Evolutionary conservation across 1,284 basidiomycete genomes (phyloP).

Genomic region (Xerocomus alliaceus): DNA sequence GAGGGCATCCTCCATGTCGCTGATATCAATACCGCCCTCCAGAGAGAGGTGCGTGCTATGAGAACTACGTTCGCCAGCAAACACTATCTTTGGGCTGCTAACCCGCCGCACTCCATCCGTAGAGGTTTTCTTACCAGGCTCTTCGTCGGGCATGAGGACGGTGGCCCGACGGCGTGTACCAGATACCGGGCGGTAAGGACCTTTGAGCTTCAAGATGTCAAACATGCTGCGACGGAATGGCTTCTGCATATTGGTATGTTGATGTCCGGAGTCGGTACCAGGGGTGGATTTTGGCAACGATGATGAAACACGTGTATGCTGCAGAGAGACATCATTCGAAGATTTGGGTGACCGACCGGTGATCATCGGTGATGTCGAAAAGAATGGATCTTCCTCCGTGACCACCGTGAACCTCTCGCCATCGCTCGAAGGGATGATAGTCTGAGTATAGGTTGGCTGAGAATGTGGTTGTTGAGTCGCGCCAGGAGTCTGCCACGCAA

Average conservation of each 20-base stretch:
- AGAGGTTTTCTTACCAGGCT: not conserved
- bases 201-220: slow-evolving; percentile 33
- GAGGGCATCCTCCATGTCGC: not conserved
- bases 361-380: not conserved
- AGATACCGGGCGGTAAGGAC: slow-evolving; percentile 1
- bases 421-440: slow-evolving; percentile 33
- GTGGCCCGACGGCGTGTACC: slow-evolving; percentile 1
- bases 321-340: not conserved
- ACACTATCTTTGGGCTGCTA: not conserved
- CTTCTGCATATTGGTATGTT: slow-evolving; percentile 13
- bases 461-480: not conserved
- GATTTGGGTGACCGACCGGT: not conserved
- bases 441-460: slow-evolving; percentile 6
- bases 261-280: not conserved
- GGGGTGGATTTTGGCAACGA: not conserved
- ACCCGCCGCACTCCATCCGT: not conserved
- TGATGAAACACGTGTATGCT: slow-evolving; percentile 9
- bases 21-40: not conserved
- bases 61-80: not conserved
- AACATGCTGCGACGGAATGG: slow-evolving; percentile 38
- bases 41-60: slow-evolving; percentile 1
- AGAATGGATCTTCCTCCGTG: slow-evolving; percentile 34
- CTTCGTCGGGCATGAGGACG: not conserved
- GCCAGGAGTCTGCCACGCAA: slow-evolving; percentile 19
- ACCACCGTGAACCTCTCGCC: slow-evolving; percentile 38